Evolutionary conservation across 208 protist genomes (phyloP), one percentile per base, ranked within the genome.

Genomic region (Herpetomonas tarakana): DNA sequence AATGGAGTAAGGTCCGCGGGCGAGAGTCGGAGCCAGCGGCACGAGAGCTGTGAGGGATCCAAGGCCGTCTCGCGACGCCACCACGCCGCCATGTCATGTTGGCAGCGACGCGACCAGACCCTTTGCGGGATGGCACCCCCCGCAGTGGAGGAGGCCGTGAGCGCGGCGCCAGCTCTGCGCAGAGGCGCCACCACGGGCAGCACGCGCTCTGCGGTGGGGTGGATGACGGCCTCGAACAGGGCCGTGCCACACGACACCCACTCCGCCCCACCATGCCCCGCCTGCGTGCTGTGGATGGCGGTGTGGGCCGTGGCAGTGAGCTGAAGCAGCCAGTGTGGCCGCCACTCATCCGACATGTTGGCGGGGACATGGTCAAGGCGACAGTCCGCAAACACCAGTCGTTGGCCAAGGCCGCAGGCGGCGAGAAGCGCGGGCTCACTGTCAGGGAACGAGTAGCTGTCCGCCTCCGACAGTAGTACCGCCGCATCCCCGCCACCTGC

Each of bases 401-500:
- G 71, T 35, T 74, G 68, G 2, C 70, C 63, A 22, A 81, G 24
- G 1, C 76, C 73, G 54, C 80, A 87, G 56, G 53, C 26, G 2
- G 52, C 25, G 12, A 71, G 47, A 14, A 83, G 68, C 2, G 64
- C 53, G 12, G 27, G 58, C 55, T 71, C 68, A 1, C 70, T 64
- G 35, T 80, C 74, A 26, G 68, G 52, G 4, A 78, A 55, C 3
- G 39, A 11, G 9, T 44, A 9, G 3, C 65, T 77, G 22, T 41
- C 58, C 46, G 68, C 61, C 59, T 83, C 81, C 31, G 83, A 62
- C 29, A 87, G 46, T 53, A 72, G 59, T 39, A 66, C 53, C 45
- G 30, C 53, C 9, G 27, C 49, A 16, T 51, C 30, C n/a, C 29
- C 3, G 2, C 19, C 19, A 26, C 25, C 3, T 16, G 18, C 21